Percentiles rank a stretch among this genome's conserved stretches.
phyloP scores from a whole-genome alignment of 1,284 basidiomycete species.

The Phellinidium pouzarii region DNA sequence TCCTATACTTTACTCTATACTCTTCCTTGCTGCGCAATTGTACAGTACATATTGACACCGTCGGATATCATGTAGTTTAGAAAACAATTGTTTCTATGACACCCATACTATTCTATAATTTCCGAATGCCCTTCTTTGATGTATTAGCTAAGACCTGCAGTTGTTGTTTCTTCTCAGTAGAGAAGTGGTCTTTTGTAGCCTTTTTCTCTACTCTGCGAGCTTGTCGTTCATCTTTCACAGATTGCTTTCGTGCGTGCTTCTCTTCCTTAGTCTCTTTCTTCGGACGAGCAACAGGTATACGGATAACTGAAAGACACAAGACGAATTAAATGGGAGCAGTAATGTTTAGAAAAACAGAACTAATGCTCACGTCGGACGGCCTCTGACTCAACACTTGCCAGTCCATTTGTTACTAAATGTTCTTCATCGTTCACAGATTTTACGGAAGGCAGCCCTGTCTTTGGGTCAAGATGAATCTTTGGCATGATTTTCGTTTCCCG shows the following conservation, averaged over 20 bases:
- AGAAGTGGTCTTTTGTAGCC: constrained; percentile 68
- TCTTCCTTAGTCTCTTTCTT: constrained; percentile 82
- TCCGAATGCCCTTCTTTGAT: constrained; percentile 11
- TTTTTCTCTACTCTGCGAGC: constrained; percentile 79
- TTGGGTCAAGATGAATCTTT: constrained; percentile 65
- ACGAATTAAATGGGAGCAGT: background rate
- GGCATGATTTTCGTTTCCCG: constrained; percentile 47
- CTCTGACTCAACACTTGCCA: constrained; percentile 25
- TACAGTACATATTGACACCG: constrained; percentile 8
- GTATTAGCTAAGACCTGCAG: constrained; percentile 44
- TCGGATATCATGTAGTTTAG: constrained; percentile 2
- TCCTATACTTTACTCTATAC: background rate
- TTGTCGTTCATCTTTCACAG: constrained; percentile 78
- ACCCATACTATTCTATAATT: constrained; percentile 8
- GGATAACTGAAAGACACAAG: background rate
- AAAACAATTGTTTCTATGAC: background rate
- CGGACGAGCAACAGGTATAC: constrained; percentile 57
- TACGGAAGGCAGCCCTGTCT: constrained; percentile 70
- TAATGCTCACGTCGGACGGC: constrained; percentile 9
- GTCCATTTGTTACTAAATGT: constrained; percentile 19
- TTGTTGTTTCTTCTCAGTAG: constrained; percentile 68
- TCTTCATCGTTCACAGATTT: constrained; percentile 19
- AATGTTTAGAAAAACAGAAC: background rate
- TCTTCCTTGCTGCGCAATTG: background rate
- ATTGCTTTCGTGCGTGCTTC: constrained; percentile 83